Conservation (phyloP, 805 yeast genomes). For the Cyberlindnera galapagoensis region DNA sequence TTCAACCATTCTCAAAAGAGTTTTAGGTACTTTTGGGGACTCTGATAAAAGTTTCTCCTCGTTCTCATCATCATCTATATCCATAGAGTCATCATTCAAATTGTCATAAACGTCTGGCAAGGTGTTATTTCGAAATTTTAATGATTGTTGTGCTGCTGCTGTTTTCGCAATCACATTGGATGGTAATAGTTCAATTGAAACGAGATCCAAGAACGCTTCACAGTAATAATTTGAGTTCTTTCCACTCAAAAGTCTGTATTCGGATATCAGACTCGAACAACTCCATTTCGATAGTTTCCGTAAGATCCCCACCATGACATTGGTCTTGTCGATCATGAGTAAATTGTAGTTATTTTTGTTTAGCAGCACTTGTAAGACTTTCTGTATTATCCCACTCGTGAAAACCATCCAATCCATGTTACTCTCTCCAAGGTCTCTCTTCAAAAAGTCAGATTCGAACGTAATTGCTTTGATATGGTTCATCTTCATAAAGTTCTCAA, state of each 20-base stretch:
- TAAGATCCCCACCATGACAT: slow-evolving; percentile 72
- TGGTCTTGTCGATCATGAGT: slow-evolving; percentile 72
- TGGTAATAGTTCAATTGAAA: slow-evolving; percentile 42
- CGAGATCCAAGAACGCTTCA: slow-evolving; percentile 74
- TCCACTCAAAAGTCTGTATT: slow-evolving; percentile 73
- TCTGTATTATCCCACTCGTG: slow-evolving; percentile 55
- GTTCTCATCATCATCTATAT: slow-evolving; percentile 17
- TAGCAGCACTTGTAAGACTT: slow-evolving; percentile 59
- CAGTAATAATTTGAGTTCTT: slow-evolving; percentile 70
- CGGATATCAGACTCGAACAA: slow-evolving; percentile 75
- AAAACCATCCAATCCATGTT: slow-evolving; percentile 61
- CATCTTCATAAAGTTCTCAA: slow-evolving; percentile 57
- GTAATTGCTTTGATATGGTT: slow-evolving; percentile 42
- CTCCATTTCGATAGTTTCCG: slow-evolving; percentile 87
- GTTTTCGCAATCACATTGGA: slow-evolving; percentile 3
- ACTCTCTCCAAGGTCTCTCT: slow-evolving; percentile 20
- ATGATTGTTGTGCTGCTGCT: slow-evolving; percentile 24
- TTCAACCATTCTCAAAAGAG: slow-evolving; percentile 49
- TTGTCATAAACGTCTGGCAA: background rate
- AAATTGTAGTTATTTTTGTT: slow-evolving; percentile 59
- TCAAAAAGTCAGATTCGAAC: slow-evolving; percentile 26
- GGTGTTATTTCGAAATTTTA: slow-evolving; percentile 1
- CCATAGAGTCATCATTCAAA: slow-evolving; percentile 14
- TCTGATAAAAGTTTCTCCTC: slow-evolving; percentile 36
- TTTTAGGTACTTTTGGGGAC: slow-evolving; percentile 66